Percentiles rank a stretch among this genome's conserved stretches.
These are phyloP conservation scores for Aspergillus neotritici DNA, from an alignment of 2,329 filamentous ascomycete genomes.

Conservation along the genomic window DNA sequence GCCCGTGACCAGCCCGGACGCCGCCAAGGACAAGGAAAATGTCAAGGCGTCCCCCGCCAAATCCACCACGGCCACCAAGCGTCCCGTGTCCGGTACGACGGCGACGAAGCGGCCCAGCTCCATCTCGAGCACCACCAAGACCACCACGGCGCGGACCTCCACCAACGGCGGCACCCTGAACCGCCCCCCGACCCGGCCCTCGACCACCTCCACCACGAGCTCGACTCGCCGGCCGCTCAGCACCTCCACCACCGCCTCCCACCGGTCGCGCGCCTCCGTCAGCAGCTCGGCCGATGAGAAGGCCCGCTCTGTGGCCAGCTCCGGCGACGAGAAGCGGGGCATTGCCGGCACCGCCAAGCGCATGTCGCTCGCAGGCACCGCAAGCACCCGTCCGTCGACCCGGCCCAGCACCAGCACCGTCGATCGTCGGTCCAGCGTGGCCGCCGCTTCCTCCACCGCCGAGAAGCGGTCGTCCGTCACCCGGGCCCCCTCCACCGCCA, in stretches of 20 bases:
- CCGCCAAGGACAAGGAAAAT: slow-evolving; percentile 30
- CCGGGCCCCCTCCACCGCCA: slow-evolving; percentile 18
- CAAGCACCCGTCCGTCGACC: slow-evolving; percentile 30
- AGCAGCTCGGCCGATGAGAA: slow-evolving; percentile 43
- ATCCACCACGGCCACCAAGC: slow-evolving; percentile 26
- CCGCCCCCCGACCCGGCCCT: slow-evolving; percentile 42
- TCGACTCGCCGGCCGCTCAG: slow-evolving; percentile 31
- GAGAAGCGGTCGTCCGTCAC: slow-evolving; percentile 26
- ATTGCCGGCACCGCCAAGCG: slow-evolving; percentile 41
- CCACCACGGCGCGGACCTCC: slow-evolving; percentile 25
- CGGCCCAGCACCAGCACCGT: slow-evolving; percentile 29
- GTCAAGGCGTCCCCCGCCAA: slow-evolving; percentile 29
- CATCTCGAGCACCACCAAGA: slow-evolving; percentile 26
- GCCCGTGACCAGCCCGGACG: slow-evolving; percentile 31
- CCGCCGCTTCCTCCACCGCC: slow-evolving; percentile 28
- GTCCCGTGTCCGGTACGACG: slow-evolving; percentile 31
- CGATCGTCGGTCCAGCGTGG: slow-evolving; percentile 36
- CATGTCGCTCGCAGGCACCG: slow-evolving; percentile 39
- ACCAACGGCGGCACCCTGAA: slow-evolving; percentile 36
- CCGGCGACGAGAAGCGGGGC: slow-evolving; percentile 41
- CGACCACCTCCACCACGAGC: slow-evolving; percentile 22
- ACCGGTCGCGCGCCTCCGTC: slow-evolving; percentile 38
- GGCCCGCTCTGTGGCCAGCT: slow-evolving; percentile 37
- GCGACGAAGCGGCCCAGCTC: slow-evolving; percentile 34
- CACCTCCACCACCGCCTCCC: slow-evolving; percentile 33